Base-by-base conservation (phyloP, 2,329 filamentous ascomycete species). In the Cytospora piceae region DNA sequence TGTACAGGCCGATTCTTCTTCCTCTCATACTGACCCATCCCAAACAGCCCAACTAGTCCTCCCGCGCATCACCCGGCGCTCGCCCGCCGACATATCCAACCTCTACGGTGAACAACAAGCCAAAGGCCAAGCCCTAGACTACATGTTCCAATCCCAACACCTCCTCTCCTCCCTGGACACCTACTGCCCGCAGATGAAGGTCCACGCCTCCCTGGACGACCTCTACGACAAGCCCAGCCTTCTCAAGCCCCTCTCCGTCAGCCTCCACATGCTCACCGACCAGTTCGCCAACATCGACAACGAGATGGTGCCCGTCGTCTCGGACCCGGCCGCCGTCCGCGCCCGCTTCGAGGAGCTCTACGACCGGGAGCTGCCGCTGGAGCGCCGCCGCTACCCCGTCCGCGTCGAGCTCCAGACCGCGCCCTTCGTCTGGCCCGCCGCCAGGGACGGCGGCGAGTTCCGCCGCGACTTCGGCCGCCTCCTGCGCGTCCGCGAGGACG, bases 391-490 rank as follows among this genome's bases (percentile, higher is more conserved):
- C 49, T 74, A 72, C 59, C 77, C 77, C 12, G 69, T 78, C 32
- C 74, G 72, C 17, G 74, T 77, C 24, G 72, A 76, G 60, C 65
- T 79, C n/a, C 67, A 67, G 51, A 64, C 71, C 27, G 71, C 69
- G 0, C 71, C 70, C 57, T 72, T 72, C 67, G 68, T 71, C 32
- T 79, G 75, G 70, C 77, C 76, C 11, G 68, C 69, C 17, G 70
- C 71, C 64, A 74, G 79, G 60, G 64, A 67, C 32, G 65, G 71
- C 5, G 59, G 46, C 22, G 53, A 27, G 27, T 73, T 80, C 62
- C 71, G 73, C 27, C 68, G 68, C 15, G 74, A 74, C 54, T 80
- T 81, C 60, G 79, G 80, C 29, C 74, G 75, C 22, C 70, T 81
- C 34, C 69, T 81, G 39, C 78, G 77, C 54, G 70, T 74, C 56